Percentiles rank a stretch among this genome's conserved stretches.
Conservation (phyloP, 2,329 filamentous ascomycete genomes). For the Sporothrix sp. region DNA sequence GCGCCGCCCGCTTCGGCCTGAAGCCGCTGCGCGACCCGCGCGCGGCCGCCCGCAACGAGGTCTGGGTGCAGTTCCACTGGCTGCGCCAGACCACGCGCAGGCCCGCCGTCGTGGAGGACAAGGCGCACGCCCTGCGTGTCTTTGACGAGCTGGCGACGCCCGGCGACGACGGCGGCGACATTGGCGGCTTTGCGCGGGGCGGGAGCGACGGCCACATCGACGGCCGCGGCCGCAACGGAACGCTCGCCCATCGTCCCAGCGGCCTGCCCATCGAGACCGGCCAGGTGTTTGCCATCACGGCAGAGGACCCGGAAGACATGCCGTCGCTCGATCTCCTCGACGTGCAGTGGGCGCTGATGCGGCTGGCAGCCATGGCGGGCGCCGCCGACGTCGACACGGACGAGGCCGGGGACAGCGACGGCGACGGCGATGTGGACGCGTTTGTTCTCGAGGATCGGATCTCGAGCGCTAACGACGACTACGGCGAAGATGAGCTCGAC, state of each 20-base stretch:
- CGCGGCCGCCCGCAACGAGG: background rate
- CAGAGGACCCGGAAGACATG: background rate
- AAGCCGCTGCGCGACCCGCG: slow-evolving; percentile 1
- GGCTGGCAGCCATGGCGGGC: background rate
- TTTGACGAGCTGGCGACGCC: background rate
- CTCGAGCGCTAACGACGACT: no score
- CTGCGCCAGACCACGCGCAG: background rate
- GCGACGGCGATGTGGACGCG: background rate
- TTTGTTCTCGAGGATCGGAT: no score
- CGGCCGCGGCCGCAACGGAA: background rate
- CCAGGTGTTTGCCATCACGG: slow-evolving; percentile 5
- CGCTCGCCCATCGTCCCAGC: background rate
- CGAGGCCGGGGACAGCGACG: background rate
- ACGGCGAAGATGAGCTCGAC: no score
- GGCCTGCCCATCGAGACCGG: background rate
- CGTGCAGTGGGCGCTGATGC: background rate
- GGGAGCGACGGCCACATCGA: background rate
- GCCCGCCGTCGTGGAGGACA: background rate
- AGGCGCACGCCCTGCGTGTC: background rate
- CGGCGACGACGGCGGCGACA: background rate
- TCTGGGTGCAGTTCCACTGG: slow-evolving; percentile 7
- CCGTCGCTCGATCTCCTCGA: slow-evolving; percentile 6
- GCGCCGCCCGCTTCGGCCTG: background rate
- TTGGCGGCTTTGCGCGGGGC: no score
- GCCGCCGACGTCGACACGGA: background rate